A percentile compares a stretch with the other conserved stretches of the same genome.
Conservation (phyloP, 208 protist genomes). For the Phytomonas sp. region DNA sequence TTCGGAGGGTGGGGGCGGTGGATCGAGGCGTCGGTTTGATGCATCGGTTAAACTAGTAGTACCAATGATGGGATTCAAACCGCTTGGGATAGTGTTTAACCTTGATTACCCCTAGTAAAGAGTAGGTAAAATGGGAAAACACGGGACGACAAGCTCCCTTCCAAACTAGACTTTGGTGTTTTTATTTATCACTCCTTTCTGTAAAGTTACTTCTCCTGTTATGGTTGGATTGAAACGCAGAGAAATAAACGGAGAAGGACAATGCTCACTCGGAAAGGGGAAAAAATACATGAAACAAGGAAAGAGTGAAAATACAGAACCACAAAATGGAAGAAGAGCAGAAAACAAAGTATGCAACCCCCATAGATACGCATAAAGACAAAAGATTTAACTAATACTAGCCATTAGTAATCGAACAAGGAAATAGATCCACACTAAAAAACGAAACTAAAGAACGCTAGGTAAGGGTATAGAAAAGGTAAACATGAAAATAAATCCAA, state of each 20-base stretch:
- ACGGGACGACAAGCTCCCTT: no score
- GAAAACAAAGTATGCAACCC: background rate
- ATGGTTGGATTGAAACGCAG: background rate
- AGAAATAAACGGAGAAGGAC: background rate
- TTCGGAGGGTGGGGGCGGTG: no score
- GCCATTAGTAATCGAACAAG: background rate
- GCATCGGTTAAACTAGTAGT: no score
- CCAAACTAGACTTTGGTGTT: no score
- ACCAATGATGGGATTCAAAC: no score
- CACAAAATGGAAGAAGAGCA: no score
- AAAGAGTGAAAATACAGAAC: background rate
- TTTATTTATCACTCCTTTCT: no score
- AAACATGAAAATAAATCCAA: no score
- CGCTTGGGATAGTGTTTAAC: no score
- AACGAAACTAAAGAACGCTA: constrained; percentile 3
- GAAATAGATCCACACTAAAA: background rate
- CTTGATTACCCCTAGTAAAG: no score
- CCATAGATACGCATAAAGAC: background rate
- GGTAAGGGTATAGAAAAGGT: background rate
- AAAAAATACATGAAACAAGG: constrained; percentile 2
- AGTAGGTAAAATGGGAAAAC: no score
- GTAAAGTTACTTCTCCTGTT: background rate
- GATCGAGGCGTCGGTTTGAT: no score
- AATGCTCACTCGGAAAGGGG: background rate
- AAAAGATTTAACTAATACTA: constrained; percentile 3